Evolutionary conservation across 352 stramenopile species (phyloP), one percentile per base, ranked within the genome.

Genomic region (Phytopythium ostracodes): DNA sequence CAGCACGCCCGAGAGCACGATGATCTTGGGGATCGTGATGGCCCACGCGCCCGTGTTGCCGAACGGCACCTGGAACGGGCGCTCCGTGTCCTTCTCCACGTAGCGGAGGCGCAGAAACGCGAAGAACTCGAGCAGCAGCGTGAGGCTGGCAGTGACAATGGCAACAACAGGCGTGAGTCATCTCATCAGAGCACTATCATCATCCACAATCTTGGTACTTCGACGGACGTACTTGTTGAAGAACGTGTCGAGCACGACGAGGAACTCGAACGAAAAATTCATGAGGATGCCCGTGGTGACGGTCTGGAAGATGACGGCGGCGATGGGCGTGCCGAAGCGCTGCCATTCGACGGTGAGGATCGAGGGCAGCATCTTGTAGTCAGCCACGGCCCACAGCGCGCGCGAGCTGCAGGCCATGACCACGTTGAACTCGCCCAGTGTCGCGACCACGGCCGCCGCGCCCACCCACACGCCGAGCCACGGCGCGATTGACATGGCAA

Each of bases 391-490:
- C 86, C 85, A 92, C 60, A 95, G 56, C 15, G 86, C 86, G 18
- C 86, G 84, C 17, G 81, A 92, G 62, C 78, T 91, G 65, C 84
- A 92, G 14, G 82, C 81, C 86, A 95, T 93, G 36, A 95, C 84
- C 35, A 92, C 86, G 56, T 92, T 93, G 66, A 95, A 95, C 64
- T 95, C 86, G 38, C 84, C 86, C 20, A 95, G 69, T 11, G 83
- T 92, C 11, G 84, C 81, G n/a, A 95, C 67, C 15, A 92, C 77
- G 24, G 86, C 86, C 20, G 81, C 81, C 5, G 84, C 79, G 15
- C 85, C 81, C 43, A 95, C 84, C 86, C 86, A 95, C 12, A 92
- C 77, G 40, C 86, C 86, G 10, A 95, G 65, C 84, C 84, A 95
- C 31, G 78, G 79, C 31, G 80, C 72, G 29, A 92, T 64, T 1